phyloP scores from a whole-genome alignment of 768 basidiomycete species.

The Hypholoma fasciculare region DNA sequence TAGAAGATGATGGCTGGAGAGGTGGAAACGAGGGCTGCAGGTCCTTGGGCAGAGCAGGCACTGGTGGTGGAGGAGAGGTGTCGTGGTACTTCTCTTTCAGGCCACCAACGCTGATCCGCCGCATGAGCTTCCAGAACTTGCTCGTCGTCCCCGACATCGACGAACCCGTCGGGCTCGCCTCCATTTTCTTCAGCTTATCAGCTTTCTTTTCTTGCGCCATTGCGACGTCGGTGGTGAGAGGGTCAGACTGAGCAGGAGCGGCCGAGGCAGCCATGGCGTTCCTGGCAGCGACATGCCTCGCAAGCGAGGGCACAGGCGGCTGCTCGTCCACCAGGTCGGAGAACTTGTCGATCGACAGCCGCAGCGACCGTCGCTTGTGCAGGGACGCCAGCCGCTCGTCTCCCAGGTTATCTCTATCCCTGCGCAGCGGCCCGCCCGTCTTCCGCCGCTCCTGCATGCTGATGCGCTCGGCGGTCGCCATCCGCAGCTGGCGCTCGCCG shows the following conservation, averaged over 20 bases:
- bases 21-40: slow-evolving; percentile 8
- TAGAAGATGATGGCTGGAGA: neutral
- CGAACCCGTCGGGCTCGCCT: slow-evolving; percentile 6
- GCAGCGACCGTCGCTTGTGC: slow-evolving; percentile 23
- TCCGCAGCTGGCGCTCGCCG: neutral
- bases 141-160: slow-evolving; percentile 29
- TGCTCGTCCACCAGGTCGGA: slow-evolving; percentile 1
- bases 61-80: slow-evolving; percentile 45
- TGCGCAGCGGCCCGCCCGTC: slow-evolving; percentile 9
- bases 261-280: neutral
- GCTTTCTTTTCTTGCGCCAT: neutral
- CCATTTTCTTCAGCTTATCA: neutral
- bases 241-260: neutral
- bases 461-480: slow-evolving; percentile 13
- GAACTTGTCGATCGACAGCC: slow-evolving; percentile 34
- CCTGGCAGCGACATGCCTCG: neutral
- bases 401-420: slow-evolving; percentile 12
- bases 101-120: slow-evolving; percentile 65
- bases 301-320: neutral
- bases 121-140: slow-evolving; percentile 69
- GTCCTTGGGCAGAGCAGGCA: slow-evolving; percentile 58
- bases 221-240: neutral
- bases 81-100: slow-evolving; percentile 54
- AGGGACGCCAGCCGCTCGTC: slow-evolving; percentile 12
- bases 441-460: slow-evolving; percentile 35